phyloP scores from a whole-genome alignment of 805 yeast genomes.

The Nakazawaea molendinolei region DNA sequence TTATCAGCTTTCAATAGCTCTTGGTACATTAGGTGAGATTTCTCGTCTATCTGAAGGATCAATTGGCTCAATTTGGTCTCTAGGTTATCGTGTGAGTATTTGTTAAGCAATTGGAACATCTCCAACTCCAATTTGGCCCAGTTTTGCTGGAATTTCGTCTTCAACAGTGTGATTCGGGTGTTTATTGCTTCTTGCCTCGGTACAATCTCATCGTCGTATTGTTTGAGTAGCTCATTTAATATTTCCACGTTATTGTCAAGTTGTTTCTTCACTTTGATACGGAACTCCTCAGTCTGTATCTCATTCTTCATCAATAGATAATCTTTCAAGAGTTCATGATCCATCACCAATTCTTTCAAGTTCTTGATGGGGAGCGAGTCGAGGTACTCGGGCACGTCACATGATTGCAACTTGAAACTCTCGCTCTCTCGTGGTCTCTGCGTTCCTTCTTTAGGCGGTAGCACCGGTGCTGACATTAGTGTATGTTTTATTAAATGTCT shows the following conservation, averaged over 20 bases:
- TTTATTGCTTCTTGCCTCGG: background rate
- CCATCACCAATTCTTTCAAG: conserved; percentile 2
- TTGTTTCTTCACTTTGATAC: background rate
- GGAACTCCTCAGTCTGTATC: background rate
- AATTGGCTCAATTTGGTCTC: conserved; percentile 15
- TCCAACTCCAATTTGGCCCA: conserved; percentile 11
- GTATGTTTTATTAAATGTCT: no score
- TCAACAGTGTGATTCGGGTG: background rate
- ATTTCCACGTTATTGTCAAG: conserved; percentile 2
- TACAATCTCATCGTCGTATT: background rate
- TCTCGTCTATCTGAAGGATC: conserved; percentile 25
- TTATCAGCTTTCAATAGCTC: conserved; percentile 22
- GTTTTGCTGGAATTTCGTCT: conserved; percentile 1
- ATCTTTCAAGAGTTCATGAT: conserved; percentile 4
- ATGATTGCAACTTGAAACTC: background rate
- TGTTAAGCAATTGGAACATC: conserved; percentile 23
- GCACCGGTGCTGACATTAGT: background rate
- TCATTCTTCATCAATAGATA: conserved; percentile 1
- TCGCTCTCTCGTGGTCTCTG: background rate
- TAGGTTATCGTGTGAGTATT: conserved; percentile 18
- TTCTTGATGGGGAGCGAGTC: conserved; percentile 4
- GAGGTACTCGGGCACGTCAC: conserved; percentile 1
- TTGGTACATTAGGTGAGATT: conserved; percentile 27
- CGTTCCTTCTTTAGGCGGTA: background rate
- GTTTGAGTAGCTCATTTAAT: background rate